Evolutionary conservation across 495 filamentous ascomycete genomes (phyloP), one percentile per base, ranked within the genome.

Genomic region (Aspergillus egyptiacus): DNA sequence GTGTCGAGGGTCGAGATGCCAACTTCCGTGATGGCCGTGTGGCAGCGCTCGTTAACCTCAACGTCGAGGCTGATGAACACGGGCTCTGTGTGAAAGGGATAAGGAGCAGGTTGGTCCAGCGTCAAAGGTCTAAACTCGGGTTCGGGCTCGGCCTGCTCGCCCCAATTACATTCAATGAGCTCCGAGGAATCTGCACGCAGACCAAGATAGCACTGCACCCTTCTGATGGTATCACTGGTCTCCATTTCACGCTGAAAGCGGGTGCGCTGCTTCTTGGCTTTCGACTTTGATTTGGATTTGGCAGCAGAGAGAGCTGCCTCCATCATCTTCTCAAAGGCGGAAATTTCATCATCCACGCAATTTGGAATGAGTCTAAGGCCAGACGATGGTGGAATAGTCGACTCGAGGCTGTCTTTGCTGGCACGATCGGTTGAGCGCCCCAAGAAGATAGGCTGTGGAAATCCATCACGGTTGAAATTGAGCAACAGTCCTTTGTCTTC

Each of bases 1-100:
- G 85, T 89, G 65, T 98, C 93, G 17, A 98, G 78, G 8, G 77
- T 81, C 7, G 88, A 83, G 38, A 98, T 73, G 27, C 93, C 93
- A 44, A 98, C 73, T 61, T 98, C 93, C 3, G 89, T 95, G 50
- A 96, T 69, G 2, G 74, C 57, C 36, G 69, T 65, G 3, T 75
- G 71, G 44, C 80, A 67, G 20, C 62, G 59, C 65, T 97, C 91
- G 52, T 82, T 91, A 6, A 82, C 79, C 62, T 98, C 93, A 24
- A 90, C 61, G 58, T 98, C 91, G 35, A 96, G 67, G 51, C 75
- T 81, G 47, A 96, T 69, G 56, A 98, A 88, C 18, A 94, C 68
- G 1, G 84, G 78, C 30, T 75, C 70, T 17, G 68, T 54, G 14
- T 74, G 65, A 53, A 79, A 79, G 2, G 69, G 63, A 46, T 69